These are phyloP conservation scores for Rostrohypoxylon terebratum DNA, from an alignment of 495 filamentous ascomycete species.

Conservation along the genomic window DNA sequence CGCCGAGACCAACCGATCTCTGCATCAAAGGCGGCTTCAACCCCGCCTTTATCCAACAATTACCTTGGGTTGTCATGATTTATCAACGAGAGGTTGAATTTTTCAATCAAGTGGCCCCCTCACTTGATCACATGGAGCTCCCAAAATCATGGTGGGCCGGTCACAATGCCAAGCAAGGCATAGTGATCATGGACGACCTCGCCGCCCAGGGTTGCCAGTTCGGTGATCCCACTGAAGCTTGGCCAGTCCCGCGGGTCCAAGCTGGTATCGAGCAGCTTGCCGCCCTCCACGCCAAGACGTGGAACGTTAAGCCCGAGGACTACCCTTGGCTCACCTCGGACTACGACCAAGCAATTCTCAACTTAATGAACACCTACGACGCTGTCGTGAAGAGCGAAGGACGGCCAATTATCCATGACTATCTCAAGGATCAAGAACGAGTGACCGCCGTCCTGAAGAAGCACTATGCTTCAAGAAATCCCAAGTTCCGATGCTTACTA, in stretches of 20 bases:
- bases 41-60: slow-evolving; percentile 37
- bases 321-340: slow-evolving; percentile 44
- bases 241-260: slow-evolving; percentile 38
- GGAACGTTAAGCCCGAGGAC: slow-evolving; percentile 42
- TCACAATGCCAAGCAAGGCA: slow-evolving; percentile 41
- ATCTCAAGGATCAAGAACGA: slow-evolving; percentile 44
- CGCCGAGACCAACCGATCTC: slow-evolving; percentile 29
- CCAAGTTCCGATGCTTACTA: slow-evolving; percentile 43
- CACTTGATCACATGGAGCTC: slow-evolving; percentile 39
- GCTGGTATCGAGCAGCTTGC: slow-evolving; percentile 48
- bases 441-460: slow-evolving; percentile 43
- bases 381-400: slow-evolving; percentile 32
- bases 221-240: slow-evolving; percentile 25
- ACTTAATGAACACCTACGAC: slow-evolving; percentile 39
- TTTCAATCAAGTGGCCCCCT: slow-evolving; percentile 44
- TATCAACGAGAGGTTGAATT: slow-evolving; percentile 49
- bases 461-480: slow-evolving; percentile 45
- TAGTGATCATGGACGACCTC: slow-evolving; percentile 49
- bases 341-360: slow-evolving; percentile 47
- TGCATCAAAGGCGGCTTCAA: slow-evolving; percentile 50
- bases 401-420: slow-evolving; percentile 38
- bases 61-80: slow-evolving; percentile 34
- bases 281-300: slow-evolving; percentile 46
- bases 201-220: slow-evolving; percentile 39
- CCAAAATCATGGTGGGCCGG: slow-evolving; percentile 47